Evolutionary conservation across 257 asterid genomes (phyloP), one percentile per base, ranked within the genome.

Genomic region (Echium plantagineum): DNA sequence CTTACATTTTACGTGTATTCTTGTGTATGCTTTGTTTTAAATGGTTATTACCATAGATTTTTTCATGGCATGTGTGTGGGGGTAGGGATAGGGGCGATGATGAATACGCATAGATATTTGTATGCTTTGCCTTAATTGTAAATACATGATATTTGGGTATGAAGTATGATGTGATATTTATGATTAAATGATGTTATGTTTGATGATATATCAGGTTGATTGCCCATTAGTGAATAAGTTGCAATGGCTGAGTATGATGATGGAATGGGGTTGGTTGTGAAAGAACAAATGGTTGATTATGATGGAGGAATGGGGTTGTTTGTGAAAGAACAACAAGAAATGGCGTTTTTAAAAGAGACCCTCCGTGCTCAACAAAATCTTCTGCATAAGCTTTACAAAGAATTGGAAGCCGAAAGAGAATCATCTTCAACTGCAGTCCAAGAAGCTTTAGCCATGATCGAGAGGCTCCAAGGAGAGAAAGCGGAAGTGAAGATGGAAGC

Each of bases 401-500:
- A 91, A 53, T 67, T 88, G 69, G 98, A 91, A 30, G 97, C 85
- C 2, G 97, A 91, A 69, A 69, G 97, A 73, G 97, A 91, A 63
- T 86, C 98, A 19, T 84, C 97, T 0, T 80, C 95, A 56, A 75
- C 82, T 26, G 90, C 97, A 1, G 90, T 95, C 10, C 80, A 89
- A 12, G 98, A 91, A 75, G 87, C 98, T 2, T 52, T 91, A 15
- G 78, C 90, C 0, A 85, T 88, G 71, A 91, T 91, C 59, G 22
- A 84, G 20, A 96, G 97, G 20, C 77, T 91, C 3, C 95, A 91
- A 69, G 95, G 90, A 51, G 98, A 91, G 60, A 91, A 88, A 51
- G 94, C 95, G 7, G 87, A 90, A 0, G 86, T 91, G 6, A 80
- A 85, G 64, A 82, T 88, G 97, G 98, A 91, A 69, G 85, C 97